Percentiles rank a stretch among this genome's conserved stretches.
phyloP scores from a whole-genome alignment of 495 filamentous ascomycete species.

The Penicillium egyptiacum region DNA sequence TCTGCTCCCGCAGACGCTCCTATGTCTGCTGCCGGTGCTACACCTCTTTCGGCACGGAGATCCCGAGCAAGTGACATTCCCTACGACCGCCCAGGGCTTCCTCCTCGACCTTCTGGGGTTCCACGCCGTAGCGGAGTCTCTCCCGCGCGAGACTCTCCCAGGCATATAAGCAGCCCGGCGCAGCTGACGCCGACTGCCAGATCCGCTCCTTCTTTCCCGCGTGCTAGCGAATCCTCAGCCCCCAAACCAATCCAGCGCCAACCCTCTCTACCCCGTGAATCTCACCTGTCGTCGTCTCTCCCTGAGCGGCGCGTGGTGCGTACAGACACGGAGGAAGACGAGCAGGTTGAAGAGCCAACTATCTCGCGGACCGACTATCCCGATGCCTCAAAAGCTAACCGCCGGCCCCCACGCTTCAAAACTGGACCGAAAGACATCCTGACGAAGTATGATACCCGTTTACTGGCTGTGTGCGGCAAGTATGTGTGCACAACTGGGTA shows the following conservation, averaged over 20 bases:
- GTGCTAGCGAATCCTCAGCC: slow-evolving; percentile 16
- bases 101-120: slow-evolving; percentile 46
- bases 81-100: slow-evolving; percentile 60
- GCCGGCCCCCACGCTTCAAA: slow-evolving; percentile 73
- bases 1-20: slow-evolving; percentile 19
- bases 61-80: slow-evolving; percentile 36
- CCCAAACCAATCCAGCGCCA: slow-evolving; percentile 29
- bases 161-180: slow-evolving; percentile 15
- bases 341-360: slow-evolving; percentile 33
- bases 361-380: slow-evolving; percentile 63
- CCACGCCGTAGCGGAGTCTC: slow-evolving; percentile 30
- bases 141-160: slow-evolving; percentile 32
- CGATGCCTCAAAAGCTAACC: slow-evolving; percentile 80
- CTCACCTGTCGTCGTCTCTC: slow-evolving; percentile 16
- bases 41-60: slow-evolving; percentile 30
- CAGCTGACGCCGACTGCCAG: slow-evolving; percentile 23
- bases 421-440: slow-evolving; percentile 69
- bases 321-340: slow-evolving; percentile 36
- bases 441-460: slow-evolving; percentile 79
- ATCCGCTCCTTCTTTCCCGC: slow-evolving; percentile 16
- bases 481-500: slow-evolving; percentile 83
- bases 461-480: slow-evolving; percentile 84
- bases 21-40: slow-evolving; percentile 25
- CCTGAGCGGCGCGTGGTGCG: slow-evolving; percentile 27
- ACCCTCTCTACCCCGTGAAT: slow-evolving; percentile 36